Base-by-base conservation (phyloP, 768 basidiomycete genomes). In the Mycena galopus region DNA sequence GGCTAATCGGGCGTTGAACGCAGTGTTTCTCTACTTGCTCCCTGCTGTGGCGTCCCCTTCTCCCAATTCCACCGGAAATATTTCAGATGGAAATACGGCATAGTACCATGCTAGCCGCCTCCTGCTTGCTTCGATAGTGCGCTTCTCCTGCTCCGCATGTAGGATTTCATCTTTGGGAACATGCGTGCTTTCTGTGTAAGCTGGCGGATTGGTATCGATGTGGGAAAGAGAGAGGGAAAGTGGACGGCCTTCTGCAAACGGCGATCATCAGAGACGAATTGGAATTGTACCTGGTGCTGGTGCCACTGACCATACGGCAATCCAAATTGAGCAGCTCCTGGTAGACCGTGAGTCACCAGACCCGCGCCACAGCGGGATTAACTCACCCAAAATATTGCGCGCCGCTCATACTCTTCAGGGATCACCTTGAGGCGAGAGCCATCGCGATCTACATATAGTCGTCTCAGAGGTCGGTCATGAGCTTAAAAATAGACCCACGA, bases 351-450 rank as follows among this genome's bases (percentile, higher is more conserved):
- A 75, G 71, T 23, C 42, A 50, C 25, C 4, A 11, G 7, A 14
- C 42, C 10, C 27, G n/a, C 39, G 50, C 3, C 23, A 51, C 39
- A 23, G 39, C 27, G 29, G 7, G n/a, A 35, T 4, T 12, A 29
- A 63, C 71, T n/a, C 11, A 72, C 74, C 93, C 93, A 94, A 78
- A 93, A 91, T 55, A 93, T 86, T 60, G 89, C 88, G 56, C 90
- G 85, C 57, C 88, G 89, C 76, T 93, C 92, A 47, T 91, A 86
- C 77, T 93, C 92, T 78, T 93, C 92, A 55, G 92, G 92, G 37
- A 93, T 90, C 55, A 89, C 84, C 77, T 91, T 91, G 72, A 88
- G 80, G 76, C 90, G 86, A 58, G 90, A 88, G 47, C 87, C 86
- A 78, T 93, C 91, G 65, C 92, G 90, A 83, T 94, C 93, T 94